phyloP scores from a whole-genome alignment of 352 stramenopile genomes.

The Phytophthora hybrid region DNA sequence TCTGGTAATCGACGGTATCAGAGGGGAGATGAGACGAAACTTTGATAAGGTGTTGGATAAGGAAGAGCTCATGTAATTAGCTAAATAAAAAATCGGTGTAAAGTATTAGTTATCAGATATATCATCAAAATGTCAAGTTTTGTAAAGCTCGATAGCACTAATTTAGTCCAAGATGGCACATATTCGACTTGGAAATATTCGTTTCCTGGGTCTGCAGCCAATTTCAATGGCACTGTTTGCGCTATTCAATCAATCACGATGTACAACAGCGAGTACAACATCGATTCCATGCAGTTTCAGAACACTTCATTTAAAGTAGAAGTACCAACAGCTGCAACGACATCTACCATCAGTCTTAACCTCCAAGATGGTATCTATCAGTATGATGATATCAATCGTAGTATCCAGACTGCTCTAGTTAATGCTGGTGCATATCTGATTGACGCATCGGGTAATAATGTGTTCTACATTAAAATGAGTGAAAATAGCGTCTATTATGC shows the following conservation, averaged over 20 bases:
- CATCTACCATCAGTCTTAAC: conserved; percentile 1
- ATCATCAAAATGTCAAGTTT: neutral
- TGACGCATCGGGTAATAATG: neutral
- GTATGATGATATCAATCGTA: conserved; percentile 14
- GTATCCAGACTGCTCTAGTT: conserved; percentile 14
- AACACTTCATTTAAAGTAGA: conserved; percentile 18
- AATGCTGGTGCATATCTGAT: conserved; percentile 19
- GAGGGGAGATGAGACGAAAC: no score
- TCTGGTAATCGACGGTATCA: no score
- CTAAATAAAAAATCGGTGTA: no score
- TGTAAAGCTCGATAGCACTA: conserved; percentile 21
- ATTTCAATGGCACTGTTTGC: neutral
- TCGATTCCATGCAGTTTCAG: conserved; percentile 5
- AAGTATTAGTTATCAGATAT: no score
- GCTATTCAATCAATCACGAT: conserved; percentile 13
- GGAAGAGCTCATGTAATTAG: no score
- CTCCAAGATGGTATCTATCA: conserved; percentile 17
- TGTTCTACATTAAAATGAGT: conserved; percentile 12
- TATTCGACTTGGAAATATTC: conserved; percentile 4
- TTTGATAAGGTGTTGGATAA: no score
- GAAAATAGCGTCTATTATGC: conserved; percentile 23
- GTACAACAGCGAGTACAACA: conserved; percentile 19
- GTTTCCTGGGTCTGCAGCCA: neutral
- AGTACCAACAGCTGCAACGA: conserved; percentile 12
- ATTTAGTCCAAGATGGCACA: conserved; percentile 12